Base-by-base conservation (phyloP, 2,329 filamentous ascomycete species). In the Myotisia sp. region DNA sequence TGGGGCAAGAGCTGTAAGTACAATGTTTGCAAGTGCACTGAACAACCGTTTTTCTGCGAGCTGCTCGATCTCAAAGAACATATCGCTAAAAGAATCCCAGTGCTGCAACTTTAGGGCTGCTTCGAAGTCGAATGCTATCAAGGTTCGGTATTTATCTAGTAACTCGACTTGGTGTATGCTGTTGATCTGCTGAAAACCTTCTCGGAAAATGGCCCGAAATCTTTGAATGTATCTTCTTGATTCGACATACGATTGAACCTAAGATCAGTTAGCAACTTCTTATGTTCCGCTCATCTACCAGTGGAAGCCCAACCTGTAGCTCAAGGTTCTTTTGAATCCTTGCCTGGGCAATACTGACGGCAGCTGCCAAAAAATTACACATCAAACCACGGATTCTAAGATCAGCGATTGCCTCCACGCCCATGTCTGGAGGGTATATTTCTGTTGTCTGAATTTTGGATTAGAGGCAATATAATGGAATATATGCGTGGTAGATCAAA, bases 71-170 rank as follows among this genome's bases (percentile, higher is more conserved):
- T 45, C 58, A 12, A 66, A 56, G 14, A 90, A 67, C 5, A 84
- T 70, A 10, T 60, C 53, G 4, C 65, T 59, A 1, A 92, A 58
- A 23, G 71, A 65, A 27, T 79, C 69, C 78, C 77, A 90, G 13
- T 68, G 64, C 39, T 74, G 69, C 3, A 90, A 60, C 20, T 64
- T 65, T 24, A 80, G 59, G 0, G 77, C 73, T 2, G 74, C 78
- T 58, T 93, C 85, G 40, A 92, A 80, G 43, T 90, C 79, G 43
- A 86, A 81, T 1, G 79, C 72, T 5, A 83, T 60, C 12, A 92
- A 56, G 2, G 74, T 69, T 4, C 75, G 66, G 22, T 79, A 60
- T 47, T 84, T 86, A 2, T 59, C 54, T 5, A 62, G 47, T 10
- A 83, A 59, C 46, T 81, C 76, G 1, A 57, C 42, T 10, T 59